Base-by-base conservation (phyloP, 176 grass and related monocot genomes). In the Saccharum spontaneum region DNA sequence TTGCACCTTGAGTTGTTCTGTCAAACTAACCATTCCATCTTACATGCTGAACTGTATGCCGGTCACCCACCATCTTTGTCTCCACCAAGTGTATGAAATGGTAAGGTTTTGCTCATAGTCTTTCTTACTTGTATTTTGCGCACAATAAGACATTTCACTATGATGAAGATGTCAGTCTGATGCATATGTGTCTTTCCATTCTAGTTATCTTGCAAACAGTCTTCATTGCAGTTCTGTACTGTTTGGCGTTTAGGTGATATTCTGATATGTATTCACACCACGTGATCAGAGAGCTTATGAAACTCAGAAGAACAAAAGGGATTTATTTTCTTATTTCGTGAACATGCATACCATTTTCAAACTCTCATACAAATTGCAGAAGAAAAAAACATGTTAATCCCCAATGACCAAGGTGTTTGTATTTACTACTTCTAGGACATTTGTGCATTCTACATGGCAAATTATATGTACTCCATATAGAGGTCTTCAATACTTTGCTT, bases 41-140 rank as follows among this genome's bases (percentile, higher is more conserved):
- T 36, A 68, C 6, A 24, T 50, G 44, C 45, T 12, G 17, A 36
- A 34, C 30, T 69, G 28, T 69, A 69, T 81, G 79, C 64, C 23
- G 79, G 44, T 28, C n/a, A 41, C 57, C 76, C 76, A 78, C 76
- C 76, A 44, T 26, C 38, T 26, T 30, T 78, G 57, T 78, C 76
- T 40, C 55, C 76, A 44, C 76, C 57, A 44, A 44, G 11, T 26
- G 26, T 78, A 43, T 78, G 37, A 78, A 40, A 28, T 64, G 57
- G 76, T 78, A 63, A 63, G 76, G 11, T 78, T 63, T 12, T 61
- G 49, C 52, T 62, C 23, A 22, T 55, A 40, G 30, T 11, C 10
- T 60, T 39, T 40, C 14, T 77, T 77, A 8, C 33, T 38, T 12
- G 10, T 73, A 77, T n/a, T 77, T 76, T 59, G 50, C 10, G 0